These are phyloP conservation scores for Trichophyton mentagrophytes DNA, from an alignment of 2,329 filamentous ascomycete species.

Conservation along the genomic window DNA sequence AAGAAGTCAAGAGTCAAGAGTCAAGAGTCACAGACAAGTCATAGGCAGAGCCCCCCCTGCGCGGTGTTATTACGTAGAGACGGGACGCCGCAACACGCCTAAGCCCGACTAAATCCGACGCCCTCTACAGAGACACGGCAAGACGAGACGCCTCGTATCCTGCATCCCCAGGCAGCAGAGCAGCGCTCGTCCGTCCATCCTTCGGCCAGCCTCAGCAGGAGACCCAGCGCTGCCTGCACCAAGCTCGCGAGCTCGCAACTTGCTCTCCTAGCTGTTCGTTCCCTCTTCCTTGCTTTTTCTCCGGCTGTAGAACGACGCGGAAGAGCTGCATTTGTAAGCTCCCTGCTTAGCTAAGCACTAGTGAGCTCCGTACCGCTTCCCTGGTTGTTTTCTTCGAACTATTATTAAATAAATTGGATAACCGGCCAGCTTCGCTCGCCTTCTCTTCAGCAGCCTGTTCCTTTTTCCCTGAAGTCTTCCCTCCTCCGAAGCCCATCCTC, in stretches of 20 bases:
- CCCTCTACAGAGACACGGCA: neutral
- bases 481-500: neutral
- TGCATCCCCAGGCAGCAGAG: neutral
- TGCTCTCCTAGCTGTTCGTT: neutral
- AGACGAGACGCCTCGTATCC: neutral
- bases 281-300: neutral
- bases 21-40: too few relatives aligned
- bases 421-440: neutral
- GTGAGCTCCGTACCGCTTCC: neutral
- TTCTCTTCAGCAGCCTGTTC: neutral
- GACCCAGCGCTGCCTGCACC: neutral
- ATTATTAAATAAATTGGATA: neutral
- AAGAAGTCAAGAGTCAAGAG: too few relatives aligned
- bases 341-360: neutral
- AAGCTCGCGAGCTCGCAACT: neutral
- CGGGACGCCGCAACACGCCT: too few relatives aligned
- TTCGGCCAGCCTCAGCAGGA: neutral
- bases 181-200: neutral
- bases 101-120: neutral
- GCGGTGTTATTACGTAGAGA: neutral
- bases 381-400: neutral
- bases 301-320: neutral
- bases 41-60: too few relatives aligned
- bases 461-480: neutral
- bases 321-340: neutral